Base-by-base conservation (phyloP, 2,329 filamentous ascomycete genomes). In the Neopestalotiopsis rosae region DNA sequence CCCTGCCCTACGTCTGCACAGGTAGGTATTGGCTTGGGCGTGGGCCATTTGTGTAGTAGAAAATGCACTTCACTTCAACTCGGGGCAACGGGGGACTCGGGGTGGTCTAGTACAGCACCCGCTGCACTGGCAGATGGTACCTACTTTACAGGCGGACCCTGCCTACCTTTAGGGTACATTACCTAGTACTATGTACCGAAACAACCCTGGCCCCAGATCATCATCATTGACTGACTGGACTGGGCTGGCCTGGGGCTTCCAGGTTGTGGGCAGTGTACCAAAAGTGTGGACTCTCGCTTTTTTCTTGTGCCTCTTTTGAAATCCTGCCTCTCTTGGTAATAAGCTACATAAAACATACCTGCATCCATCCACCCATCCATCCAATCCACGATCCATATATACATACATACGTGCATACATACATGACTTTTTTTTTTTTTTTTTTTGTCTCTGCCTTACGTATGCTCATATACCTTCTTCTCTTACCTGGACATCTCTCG, bases 401-500 rank as follows among this genome's bases (percentile, higher is more conserved):
- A 49, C 42, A 49, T 49, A n/a, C 42, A 49, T 49, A 49, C 42
- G 42, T 52, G 20, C 45, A n/a, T 52, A 52, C 45, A 52, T 52
- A 9, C 45, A 52, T 52, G 24, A 28, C 24, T 28, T 28, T 28
- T 24, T 24, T 24, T 24, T 24, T 24, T 24, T 24, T 24, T 24
- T 24, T 24, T 24, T 5, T 9, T 9, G 14, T n/a, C 45, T 52
- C 45, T 52, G 45, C 45, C n/a, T n/a, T 52, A 52, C 45, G 45
- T 52, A 52, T 24, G 17, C 45, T 52, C 7, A 52, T 52, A 24
- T 52, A 20, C 45, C 61, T 32, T 63, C 61, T 63, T 30, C 61
- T 34, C 14, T 17, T 63, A 28, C 34, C 61, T 20, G 14, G 34
- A 42, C 30, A 17, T 52, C 45, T 52, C n/a, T 52, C 45, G 45